Conservation (phyloP, 805 yeast species). For the Priceomyces castillae region DNA sequence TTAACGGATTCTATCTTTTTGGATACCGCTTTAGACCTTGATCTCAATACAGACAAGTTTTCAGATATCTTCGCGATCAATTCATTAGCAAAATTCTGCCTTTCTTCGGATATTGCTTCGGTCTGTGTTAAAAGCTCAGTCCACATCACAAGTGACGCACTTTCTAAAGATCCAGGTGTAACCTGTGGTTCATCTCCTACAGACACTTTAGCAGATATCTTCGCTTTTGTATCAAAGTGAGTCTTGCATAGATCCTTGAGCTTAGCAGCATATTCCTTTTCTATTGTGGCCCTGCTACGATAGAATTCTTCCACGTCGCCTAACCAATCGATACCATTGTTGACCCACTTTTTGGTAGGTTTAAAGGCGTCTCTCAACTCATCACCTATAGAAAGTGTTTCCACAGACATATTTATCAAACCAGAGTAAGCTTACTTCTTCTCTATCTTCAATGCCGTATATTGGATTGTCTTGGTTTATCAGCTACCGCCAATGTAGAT, state of each 20-base stretch:
- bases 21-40: constrained; percentile 52
- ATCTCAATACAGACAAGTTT: constrained; percentile 53
- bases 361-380: constrained; percentile 79
- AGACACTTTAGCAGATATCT: constrained; percentile 59
- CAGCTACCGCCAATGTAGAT: neutral
- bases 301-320: constrained; percentile 80
- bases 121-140: constrained; percentile 81
- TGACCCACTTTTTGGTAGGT: constrained; percentile 75
- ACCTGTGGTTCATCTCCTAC: constrained; percentile 90
- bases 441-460: neutral
- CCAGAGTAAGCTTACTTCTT: neutral
- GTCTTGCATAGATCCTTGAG: constrained; percentile 62
- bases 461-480: neutral
- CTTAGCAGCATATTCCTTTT: constrained; percentile 75
- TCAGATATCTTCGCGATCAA: constrained; percentile 58
- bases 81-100: constrained; percentile 55
- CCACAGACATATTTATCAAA: constrained; percentile 16
- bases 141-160: constrained; percentile 88
- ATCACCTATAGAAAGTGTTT: constrained; percentile 53
- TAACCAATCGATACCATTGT: constrained; percentile 70
- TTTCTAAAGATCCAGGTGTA: constrained; percentile 93
- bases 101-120: constrained; percentile 72
- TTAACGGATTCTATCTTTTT: constrained; percentile 57
- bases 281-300: constrained; percentile 76
- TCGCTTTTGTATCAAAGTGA: constrained; percentile 74